A percentile compares a stretch with the other conserved stretches of the same genome.
Evolutionary conservation across 225 moss, liverwort and hornwort genomes (phyloP).

Genomic region (Physcomitrium patens): DNA sequence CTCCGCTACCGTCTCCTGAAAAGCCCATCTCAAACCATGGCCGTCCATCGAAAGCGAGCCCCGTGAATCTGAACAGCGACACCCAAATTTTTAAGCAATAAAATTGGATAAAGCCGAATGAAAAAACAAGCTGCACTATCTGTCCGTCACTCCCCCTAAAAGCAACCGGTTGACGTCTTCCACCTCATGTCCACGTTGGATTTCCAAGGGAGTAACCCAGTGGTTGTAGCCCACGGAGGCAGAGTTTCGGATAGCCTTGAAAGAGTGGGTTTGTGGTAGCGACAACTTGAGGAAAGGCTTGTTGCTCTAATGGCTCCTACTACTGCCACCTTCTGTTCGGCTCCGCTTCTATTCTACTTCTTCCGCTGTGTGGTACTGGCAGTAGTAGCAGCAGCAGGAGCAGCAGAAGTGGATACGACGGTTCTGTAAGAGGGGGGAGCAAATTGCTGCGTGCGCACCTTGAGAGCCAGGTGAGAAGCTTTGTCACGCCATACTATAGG

Average conservation of each 20-base stretch:
- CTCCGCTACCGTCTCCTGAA: too few species aligned
- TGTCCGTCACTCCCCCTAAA: not conserved
- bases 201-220: not conserved
- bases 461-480: conserved; percentile 24
- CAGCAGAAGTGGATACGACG: conserved; percentile 15
- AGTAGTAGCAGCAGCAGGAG: conserved; percentile 18
- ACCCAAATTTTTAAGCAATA: too few species aligned
- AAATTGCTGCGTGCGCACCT: conserved; percentile 10
- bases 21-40: too few species aligned
- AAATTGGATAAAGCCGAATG: conserved; percentile 33
- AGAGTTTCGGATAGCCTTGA: conserved; percentile 35
- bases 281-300: conserved; percentile 28
- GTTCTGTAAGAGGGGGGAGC: conserved; percentile 27
- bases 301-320: not conserved
- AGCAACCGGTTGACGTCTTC: too few species aligned
- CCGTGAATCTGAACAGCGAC: too few species aligned
- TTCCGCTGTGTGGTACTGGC: not conserved
- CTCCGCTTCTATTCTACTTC: not conserved
- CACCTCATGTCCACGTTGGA: conserved; percentile 22
- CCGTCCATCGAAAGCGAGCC: too few species aligned
- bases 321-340: not conserved
- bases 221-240: conserved; percentile 9
- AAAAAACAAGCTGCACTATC: not conserved
- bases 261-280: conserved; percentile 27
- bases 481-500: not conserved